Evolutionary conservation across 148 eudicot genomes (phyloP).

Genomic region (Amaranthus palmeri): DNA sequence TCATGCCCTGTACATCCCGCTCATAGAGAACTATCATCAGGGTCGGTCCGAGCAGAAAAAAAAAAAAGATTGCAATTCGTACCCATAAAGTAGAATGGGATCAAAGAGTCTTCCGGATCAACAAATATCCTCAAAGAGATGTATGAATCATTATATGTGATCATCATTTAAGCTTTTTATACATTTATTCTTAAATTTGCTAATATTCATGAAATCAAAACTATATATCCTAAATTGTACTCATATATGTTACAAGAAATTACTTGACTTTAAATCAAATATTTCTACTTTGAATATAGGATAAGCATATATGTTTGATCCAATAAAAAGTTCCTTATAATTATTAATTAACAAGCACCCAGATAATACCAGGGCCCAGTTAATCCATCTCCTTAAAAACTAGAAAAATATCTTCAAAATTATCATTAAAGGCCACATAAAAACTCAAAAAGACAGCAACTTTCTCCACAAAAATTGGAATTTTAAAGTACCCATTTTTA

Average conservation of each 20-base stretch:
- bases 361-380: slow-evolving; percentile 20
- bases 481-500: not conserved
- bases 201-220: slow-evolving; percentile 6
- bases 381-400: slow-evolving; percentile 13
- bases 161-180: slow-evolving; percentile 16
- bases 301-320: slow-evolving; percentile 15
- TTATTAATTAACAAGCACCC: slow-evolving; percentile 2
- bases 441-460: not conserved
- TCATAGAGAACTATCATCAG: no score
- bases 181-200: not conserved
- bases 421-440: not conserved
- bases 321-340: slow-evolving; percentile 14
- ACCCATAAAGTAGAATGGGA: no score
- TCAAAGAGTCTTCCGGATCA: no score
- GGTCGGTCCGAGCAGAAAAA: no score
- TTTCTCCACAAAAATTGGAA: slow-evolving; percentile 13
- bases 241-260: slow-evolving; percentile 15
- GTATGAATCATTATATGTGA: slow-evolving; percentile 11
- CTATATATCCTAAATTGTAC: slow-evolving; percentile 10
- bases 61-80: no score
- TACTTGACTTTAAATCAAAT: slow-evolving; percentile 17
- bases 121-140: no score
- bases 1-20: no score
- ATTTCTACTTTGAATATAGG: slow-evolving; percentile 17
- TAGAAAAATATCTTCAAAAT: not conserved